Evolutionary conservation across 345 rosid species (phyloP), one percentile per base, ranked within the genome.

Genomic region (Heritiera fomes): DNA sequence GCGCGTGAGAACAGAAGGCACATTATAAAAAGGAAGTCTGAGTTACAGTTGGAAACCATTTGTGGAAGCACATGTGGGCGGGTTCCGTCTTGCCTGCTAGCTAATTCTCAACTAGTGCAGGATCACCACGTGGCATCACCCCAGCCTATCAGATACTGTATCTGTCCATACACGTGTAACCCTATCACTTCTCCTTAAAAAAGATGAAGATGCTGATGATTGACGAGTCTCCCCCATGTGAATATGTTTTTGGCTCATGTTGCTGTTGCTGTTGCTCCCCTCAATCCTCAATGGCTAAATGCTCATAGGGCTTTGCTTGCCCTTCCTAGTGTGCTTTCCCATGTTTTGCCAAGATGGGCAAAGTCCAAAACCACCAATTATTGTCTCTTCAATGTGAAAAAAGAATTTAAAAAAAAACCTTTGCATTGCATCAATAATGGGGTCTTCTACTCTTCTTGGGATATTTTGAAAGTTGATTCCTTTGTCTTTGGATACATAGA

Each of bases 111-210:
- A 20, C 74, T 13, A 75, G n/a, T 63, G 46, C 23, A 2, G 5
- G 7, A 32, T 15, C 2, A 49, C 13, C 85, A 82, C 80, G 85
- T 79, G 85, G 80, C 85, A 72, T 32, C 17, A 8, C 82, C 85
- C 85, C 13, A 71, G 6, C 82, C 64, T 8, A 70, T 71, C 75
- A 46, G 17, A 17, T 18, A 3, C 43, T 7, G 14, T 8, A 69
- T 78, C 79, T 32, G 76, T 60, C 34, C 60, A 7, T 71, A 70
- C 79, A 78, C 70, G 77, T 71, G 85, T 71, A 67, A 71, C 8
- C 0, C 41, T 1, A 34, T 43, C 65, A 30, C 5, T 17, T 46
- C 52, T 11, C 52, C 50, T 43, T 61, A 6, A 46, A 30, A 70
- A 49, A 2, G 66, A 23, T 61, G 38, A 50, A 10, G 14, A 43